A percentile compares a stretch with the other conserved stretches of the same genome.
Evolutionary conservation across 169 alveolate genomes (phyloP).

Genomic region (Fabrea salina): DNA sequence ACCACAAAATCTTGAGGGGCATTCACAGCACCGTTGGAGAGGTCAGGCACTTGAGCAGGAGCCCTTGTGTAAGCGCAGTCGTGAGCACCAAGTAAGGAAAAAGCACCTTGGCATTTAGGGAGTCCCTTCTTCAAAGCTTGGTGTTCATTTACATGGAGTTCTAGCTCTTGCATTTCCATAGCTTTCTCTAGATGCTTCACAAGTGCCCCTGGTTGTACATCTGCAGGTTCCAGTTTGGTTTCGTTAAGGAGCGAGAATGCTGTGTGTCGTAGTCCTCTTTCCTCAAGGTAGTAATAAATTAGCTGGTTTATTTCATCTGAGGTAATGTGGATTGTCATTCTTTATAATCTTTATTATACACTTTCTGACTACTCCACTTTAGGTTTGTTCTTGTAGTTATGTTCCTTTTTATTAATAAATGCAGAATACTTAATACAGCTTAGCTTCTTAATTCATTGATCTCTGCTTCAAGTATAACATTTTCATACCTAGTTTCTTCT

Average conservation of each 20-base stretch:
- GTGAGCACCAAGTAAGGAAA: background rate
- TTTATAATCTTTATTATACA: no score
- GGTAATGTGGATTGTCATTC: background rate
- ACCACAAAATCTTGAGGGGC: background rate
- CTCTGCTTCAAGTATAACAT: no score
- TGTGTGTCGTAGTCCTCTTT: slow-evolving; percentile 3
- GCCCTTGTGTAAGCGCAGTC: background rate
- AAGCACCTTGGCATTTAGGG: background rate
- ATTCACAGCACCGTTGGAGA: background rate
- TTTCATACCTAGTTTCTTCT: no score
- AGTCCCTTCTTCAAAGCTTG: background rate
- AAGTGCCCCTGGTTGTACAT: background rate
- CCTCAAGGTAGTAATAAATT: slow-evolving; percentile 1
- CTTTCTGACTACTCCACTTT: no score
- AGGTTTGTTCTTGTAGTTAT: no score
- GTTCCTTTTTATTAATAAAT: no score
- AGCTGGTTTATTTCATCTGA: slow-evolving; percentile 13
- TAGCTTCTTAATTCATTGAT: no score
- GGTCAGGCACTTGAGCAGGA: background rate
- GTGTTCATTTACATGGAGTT: background rate
- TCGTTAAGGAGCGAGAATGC: background rate
- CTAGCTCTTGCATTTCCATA: background rate
- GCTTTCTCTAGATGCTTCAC: background rate
- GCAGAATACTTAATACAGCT: no score
- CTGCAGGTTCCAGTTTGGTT: background rate